These are phyloP conservation scores for Corynespora cassiicola DNA, from an alignment of 2,329 filamentous ascomycete genomes.

Conservation along the genomic window DNA sequence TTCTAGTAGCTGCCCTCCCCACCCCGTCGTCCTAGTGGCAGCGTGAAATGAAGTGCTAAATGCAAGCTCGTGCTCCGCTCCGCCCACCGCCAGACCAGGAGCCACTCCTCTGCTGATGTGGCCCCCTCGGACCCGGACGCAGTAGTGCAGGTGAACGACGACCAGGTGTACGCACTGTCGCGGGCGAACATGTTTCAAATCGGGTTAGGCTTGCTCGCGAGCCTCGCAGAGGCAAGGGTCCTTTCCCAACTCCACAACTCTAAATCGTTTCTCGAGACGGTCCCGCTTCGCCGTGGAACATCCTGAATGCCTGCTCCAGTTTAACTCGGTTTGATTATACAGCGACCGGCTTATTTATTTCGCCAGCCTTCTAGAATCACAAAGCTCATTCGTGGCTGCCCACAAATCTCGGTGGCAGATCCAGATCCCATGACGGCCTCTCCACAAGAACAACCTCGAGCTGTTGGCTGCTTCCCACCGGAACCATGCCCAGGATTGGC, in stretches of 20 bases:
- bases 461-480: slow-evolving; percentile 53
- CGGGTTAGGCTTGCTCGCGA: slow-evolving; percentile 5
- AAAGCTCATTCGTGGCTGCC: slow-evolving; percentile 46
- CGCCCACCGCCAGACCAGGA: too few species aligned
- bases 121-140: too few species aligned
- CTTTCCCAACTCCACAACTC: slow-evolving; percentile 2
- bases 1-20: too few species aligned
- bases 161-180: too few species aligned
- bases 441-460: slow-evolving; percentile 89
- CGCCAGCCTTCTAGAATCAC: too few species aligned
- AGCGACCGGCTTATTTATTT: not conserved
- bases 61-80: too few species aligned
- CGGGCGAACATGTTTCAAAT: slow-evolving; percentile 3
- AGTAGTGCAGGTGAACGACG: too few species aligned
- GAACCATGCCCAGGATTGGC: slow-evolving; percentile 81
- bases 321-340: slow-evolving; percentile 15
- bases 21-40: too few species aligned
- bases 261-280: slow-evolving; percentile 4
- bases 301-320: not conserved
- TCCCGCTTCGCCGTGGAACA: too few species aligned
- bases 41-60: too few species aligned
- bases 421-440: slow-evolving; percentile 82
- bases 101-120: too few species aligned
- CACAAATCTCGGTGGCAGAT: slow-evolving; percentile 71
- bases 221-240: slow-evolving; percentile 1